These are phyloP conservation scores for Tremellales sp. DNA, from an alignment of 1,284 basidiomycete species.

Conservation along the genomic window DNA sequence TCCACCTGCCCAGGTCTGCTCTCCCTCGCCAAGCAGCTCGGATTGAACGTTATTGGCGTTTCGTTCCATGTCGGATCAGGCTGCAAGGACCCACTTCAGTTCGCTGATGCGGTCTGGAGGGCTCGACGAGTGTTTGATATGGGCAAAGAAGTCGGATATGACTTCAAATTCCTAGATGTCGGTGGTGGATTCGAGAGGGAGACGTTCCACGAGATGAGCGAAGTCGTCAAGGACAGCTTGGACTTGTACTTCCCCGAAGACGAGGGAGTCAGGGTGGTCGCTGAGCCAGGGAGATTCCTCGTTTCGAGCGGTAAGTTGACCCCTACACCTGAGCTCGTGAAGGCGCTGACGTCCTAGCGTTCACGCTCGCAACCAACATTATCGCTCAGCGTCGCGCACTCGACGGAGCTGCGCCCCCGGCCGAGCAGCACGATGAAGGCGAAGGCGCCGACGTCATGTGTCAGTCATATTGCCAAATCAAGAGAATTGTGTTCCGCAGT, in stretches of 20 bases:
- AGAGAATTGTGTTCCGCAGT: neutral
- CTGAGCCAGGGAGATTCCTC: slow-evolving; percentile 94
- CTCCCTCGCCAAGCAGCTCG: slow-evolving; percentile 70
- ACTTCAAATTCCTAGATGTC: slow-evolving; percentile 81
- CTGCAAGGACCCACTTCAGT: slow-evolving; percentile 87
- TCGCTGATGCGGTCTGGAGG: slow-evolving; percentile 81
- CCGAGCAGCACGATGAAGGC: slow-evolving; percentile 31
- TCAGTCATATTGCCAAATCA: slow-evolving; percentile 17
- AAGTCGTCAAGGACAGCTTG: slow-evolving; percentile 68
- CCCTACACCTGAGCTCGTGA: neutral
- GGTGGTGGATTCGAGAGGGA: slow-evolving; percentile 94
- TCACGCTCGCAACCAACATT: slow-evolving; percentile 88
- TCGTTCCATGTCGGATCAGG: slow-evolving; percentile 98
- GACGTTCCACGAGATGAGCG: slow-evolving; percentile 78
- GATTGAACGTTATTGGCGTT: slow-evolving; percentile 82
- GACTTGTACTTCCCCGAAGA: slow-evolving; percentile 77
- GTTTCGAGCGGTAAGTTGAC: slow-evolving; percentile 59
- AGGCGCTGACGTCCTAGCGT: slow-evolving; percentile 55
- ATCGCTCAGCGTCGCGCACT: slow-evolving; percentile 72
- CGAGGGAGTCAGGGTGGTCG: slow-evolving; percentile 75
- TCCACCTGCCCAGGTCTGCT: slow-evolving; percentile 75
- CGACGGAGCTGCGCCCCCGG: slow-evolving; percentile 5
- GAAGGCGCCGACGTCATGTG: slow-evolving; percentile 53
- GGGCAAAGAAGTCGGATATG: slow-evolving; percentile 74
- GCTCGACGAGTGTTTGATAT: slow-evolving; percentile 84